Evolutionary conservation across 257 asterid species (phyloP).

Genomic region (Solanum virginianum): DNA sequence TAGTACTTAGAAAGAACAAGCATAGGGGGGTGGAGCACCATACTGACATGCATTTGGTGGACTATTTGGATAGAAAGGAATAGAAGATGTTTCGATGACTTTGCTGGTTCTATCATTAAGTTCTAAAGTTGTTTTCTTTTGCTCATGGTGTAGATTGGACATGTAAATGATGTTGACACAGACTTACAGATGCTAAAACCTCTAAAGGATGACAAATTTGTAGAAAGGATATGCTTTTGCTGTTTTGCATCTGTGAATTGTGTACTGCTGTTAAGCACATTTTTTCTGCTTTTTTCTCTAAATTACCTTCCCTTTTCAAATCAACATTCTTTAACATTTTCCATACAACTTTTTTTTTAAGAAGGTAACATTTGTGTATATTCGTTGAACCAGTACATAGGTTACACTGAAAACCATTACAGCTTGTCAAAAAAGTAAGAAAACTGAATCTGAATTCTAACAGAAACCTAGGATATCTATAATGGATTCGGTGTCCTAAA

Average conservation of each 20-base stretch:
- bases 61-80: not conserved
- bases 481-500: too few relatives aligned
- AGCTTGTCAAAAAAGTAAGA: too few relatives aligned
- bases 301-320: not conserved
- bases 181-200: not conserved
- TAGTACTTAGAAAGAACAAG: not conserved
- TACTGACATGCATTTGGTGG: not conserved
- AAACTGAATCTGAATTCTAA: too few relatives aligned
- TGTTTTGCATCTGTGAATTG: not conserved
- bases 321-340: not conserved
- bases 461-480: too few relatives aligned
- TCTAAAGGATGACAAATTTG: not conserved
- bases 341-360: not conserved
- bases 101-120: not conserved
- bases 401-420: too few relatives aligned
- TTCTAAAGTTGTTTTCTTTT: not conserved
- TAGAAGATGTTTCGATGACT: not conserved
- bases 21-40: not conserved
- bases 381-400: too few relatives aligned
- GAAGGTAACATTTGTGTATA: too few relatives aligned
- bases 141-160: not conserved
- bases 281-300: not conserved
- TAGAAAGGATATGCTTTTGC: not conserved
- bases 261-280: not conserved
- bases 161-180: not conserved